These are phyloP conservation scores for Hibiscus tridactylites DNA, from an alignment of 345 rosid species.

Conservation along the genomic window DNA sequence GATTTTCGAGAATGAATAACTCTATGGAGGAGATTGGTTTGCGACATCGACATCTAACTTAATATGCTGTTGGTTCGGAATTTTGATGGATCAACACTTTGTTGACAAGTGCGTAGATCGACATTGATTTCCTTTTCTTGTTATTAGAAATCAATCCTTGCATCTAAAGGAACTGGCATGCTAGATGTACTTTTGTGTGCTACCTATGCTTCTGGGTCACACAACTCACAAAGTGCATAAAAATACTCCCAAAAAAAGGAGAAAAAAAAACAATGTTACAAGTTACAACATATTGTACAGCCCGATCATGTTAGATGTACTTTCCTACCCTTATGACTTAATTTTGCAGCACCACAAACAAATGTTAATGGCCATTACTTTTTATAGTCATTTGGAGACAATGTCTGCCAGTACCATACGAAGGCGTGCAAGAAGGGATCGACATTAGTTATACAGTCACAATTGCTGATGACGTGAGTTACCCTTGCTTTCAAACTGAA, in stretches of 20 bases:
- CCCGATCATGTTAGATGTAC: neutral
- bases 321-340: too few relatives aligned
- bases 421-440: too few relatives aligned
- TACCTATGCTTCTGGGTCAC: neutral
- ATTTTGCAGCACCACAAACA: too few relatives aligned
- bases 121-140: neutral
- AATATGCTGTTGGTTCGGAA: neutral
- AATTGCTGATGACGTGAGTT: too few relatives aligned
- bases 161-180: neutral
- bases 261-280: neutral
- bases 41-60: neutral
- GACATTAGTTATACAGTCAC: too few relatives aligned
- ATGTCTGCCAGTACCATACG: too few relatives aligned
- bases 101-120: conserved; percentile 1
- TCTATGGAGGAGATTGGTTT: neutral
- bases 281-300: conserved; percentile 26
- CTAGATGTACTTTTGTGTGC: neutral
- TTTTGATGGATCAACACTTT: conserved; percentile 5
- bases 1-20: neutral
- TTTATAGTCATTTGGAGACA: neutral
- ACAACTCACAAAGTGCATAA: neutral
- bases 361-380: neutral
- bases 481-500: too few relatives aligned
- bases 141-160: neutral
- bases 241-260: too few relatives aligned